Evolutionary conservation across 73 alveolate species (phyloP), one percentile per base, ranked within the genome.

Genomic region (Paramecium sexaurelia): DNA sequence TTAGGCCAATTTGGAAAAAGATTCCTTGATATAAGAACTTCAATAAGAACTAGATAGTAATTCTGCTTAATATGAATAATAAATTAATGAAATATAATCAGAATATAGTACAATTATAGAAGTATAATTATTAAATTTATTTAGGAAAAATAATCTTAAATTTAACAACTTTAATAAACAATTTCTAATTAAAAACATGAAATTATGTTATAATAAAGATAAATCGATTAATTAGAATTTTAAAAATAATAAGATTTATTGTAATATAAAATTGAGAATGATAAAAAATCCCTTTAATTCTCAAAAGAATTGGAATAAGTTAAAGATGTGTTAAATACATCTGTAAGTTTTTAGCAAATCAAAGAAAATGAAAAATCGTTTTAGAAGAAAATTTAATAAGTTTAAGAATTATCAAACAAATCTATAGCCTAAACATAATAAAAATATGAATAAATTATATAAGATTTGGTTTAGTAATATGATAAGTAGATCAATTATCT

Each of bases 381-480:
- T 78, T 78, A 78, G 71, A 22, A 40, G 11, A 40, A 24, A 78
- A 37, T 78, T 11, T 26, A 41, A 78, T 20, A 39, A 40, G 33
- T 78, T 17, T 43, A 78, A 24, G 90, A 78, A 24, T 3, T 24
- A 45, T 39, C 35, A 26, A 40, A 39, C 22, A 22, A 40, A 41
- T 24, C 40, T 5, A 37, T 78, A 6, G 32, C 13, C 8, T 15
- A 78, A 78, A 78, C 90, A n/a, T 78, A 39, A 78, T 26, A 78
- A 78, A 78, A 78, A 78, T 78, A 78, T 78, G 90, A 78, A 78
- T 24, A 78, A 29, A 78, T 78, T 10, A 78, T 78, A 17, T 78
- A 78, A 45, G 90, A 78, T 7, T 33, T 78, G 19, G 71, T 78
- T 22, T 24, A 17, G 40, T 78, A 78, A 43, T 78, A 78, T 78